phyloP scores from a whole-genome alignment of 1,139 yeast genomes.

The Taphrina betulina region DNA sequence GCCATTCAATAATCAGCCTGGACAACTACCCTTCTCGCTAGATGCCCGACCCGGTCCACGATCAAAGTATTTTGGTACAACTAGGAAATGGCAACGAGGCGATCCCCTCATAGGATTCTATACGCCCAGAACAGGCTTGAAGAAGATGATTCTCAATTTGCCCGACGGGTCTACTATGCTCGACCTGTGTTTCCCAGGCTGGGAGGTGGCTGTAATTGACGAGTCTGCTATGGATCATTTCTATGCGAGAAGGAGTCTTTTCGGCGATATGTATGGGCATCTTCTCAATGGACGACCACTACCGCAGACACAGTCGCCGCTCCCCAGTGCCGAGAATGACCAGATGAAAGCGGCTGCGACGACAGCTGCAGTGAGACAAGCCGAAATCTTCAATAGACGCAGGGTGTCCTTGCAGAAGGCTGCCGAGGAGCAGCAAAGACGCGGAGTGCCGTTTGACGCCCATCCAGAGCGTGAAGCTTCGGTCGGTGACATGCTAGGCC shows the following conservation, averaged over 20 bases:
- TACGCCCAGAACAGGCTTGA: conserved; percentile 3
- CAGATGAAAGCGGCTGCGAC: neutral
- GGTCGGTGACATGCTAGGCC: neutral
- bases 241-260: conserved; percentile 12
- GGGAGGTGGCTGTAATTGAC: conserved; percentile 26
- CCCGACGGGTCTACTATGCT: conserved; percentile 25
- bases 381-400: conserved; percentile 4
- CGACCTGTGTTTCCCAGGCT: conserved; percentile 29
- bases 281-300: conserved; percentile 22
- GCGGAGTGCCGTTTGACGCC: conserved; percentile 30
- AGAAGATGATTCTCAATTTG: conserved; percentile 16
- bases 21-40: conserved; percentile 22
- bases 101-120: conserved; percentile 24
- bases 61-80: conserved; percentile 6
- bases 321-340: no score
- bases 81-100: conserved; percentile 23
- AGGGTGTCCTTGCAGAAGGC: conserved; percentile 7
- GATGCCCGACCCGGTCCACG: conserved; percentile 1
- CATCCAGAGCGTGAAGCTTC: neutral
- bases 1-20: conserved; percentile 11
- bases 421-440: conserved; percentile 28
- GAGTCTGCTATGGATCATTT: conserved; percentile 13
- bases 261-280: conserved; percentile 27
- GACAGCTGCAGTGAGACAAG: neutral
- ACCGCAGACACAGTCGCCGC: no score